phyloP scores from a whole-genome alignment of 208 protist species.

The Acanthamoeba royreba region DNA sequence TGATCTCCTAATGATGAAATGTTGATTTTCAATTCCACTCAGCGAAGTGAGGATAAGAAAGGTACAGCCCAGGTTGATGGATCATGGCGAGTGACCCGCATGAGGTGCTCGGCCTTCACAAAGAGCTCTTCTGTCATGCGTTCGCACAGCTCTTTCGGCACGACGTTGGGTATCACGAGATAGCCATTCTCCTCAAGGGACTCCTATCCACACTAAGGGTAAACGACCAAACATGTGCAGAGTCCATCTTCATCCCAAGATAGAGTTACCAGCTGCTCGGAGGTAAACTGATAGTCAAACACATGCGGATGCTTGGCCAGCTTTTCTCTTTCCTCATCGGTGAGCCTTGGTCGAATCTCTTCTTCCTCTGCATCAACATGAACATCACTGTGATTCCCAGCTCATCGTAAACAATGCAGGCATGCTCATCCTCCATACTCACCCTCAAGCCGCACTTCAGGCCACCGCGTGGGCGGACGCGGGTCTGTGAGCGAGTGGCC shows the following conservation, averaged over 20 bases:
- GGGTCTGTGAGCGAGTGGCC: conserved; percentile 7
- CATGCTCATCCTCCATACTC: neutral
- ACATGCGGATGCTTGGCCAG: neutral
- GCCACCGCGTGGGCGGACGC: neutral
- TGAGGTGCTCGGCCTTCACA: neutral
- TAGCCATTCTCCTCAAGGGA: conserved; percentile 32
- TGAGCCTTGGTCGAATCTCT: neutral
- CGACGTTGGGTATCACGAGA: neutral
- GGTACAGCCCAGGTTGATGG: neutral
- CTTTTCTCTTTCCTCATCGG: neutral
- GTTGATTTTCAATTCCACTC: neutral
- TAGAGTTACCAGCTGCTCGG: neutral
- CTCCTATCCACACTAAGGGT: neutral
- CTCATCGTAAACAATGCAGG: neutral
- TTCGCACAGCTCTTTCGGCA: neutral
- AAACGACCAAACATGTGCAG: too few species aligned
- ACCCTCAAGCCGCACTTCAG: neutral
- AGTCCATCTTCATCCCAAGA: too few species aligned
- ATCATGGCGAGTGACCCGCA: neutral
- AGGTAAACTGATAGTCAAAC: neutral
- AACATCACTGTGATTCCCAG: neutral
- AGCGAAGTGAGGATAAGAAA: neutral
- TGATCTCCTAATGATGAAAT: neutral
- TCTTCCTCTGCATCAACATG: neutral
- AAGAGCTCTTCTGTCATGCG: conserved; percentile 21